Conservation (phyloP, 306 rosid genomes). For the Medicago lupulina region DNA sequence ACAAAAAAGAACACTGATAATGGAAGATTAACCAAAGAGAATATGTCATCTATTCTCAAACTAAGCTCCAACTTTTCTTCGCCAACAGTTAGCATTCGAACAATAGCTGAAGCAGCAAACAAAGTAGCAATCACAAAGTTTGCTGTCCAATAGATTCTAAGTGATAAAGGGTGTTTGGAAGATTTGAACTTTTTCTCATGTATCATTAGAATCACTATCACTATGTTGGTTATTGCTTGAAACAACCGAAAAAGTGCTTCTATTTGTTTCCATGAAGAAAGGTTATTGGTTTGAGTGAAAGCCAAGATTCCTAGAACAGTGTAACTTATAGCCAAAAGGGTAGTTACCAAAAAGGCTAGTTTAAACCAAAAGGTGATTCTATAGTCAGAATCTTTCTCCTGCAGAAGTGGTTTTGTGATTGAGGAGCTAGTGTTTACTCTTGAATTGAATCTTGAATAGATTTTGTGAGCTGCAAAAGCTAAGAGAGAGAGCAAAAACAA, state of each 20-base stretch:
- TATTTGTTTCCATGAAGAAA: slow-evolving; percentile 46
- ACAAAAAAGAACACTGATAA: slow-evolving; percentile 40
- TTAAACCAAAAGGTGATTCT: slow-evolving; percentile 49
- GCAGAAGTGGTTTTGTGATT: slow-evolving; percentile 42
- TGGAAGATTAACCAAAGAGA: slow-evolving; percentile 46
- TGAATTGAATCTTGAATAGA: slow-evolving; percentile 39
- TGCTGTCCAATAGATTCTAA: slow-evolving; percentile 49
- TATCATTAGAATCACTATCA: slow-evolving; percentile 37
- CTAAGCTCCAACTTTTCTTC: slow-evolving; percentile 32
- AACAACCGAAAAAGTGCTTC: slow-evolving; percentile 46
- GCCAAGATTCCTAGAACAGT: slow-evolving; percentile 46
- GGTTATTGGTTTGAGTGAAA: slow-evolving; percentile 29
- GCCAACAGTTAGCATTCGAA: slow-evolving; percentile 18
- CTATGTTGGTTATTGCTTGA: slow-evolving; percentile 43
- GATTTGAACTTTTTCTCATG: slow-evolving; percentile 49
- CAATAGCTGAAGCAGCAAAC: slow-evolving; percentile 48
- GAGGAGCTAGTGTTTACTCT: slow-evolving; percentile 19
- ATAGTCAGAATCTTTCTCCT: slow-evolving; percentile 36
- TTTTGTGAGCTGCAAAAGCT: slow-evolving; percentile 34
- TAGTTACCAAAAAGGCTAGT: slow-evolving; percentile 36
- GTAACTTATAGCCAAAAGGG: slow-evolving; percentile 40
- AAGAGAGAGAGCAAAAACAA: slow-evolving; percentile 41
- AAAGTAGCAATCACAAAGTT: slow-evolving; percentile 42
- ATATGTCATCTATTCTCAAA: slow-evolving; percentile 54
- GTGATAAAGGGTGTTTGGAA: slow-evolving; percentile 44